phyloP scores from a whole-genome alignment of 371 early-diverging fungal genomes.

The Racocetra persica region DNA sequence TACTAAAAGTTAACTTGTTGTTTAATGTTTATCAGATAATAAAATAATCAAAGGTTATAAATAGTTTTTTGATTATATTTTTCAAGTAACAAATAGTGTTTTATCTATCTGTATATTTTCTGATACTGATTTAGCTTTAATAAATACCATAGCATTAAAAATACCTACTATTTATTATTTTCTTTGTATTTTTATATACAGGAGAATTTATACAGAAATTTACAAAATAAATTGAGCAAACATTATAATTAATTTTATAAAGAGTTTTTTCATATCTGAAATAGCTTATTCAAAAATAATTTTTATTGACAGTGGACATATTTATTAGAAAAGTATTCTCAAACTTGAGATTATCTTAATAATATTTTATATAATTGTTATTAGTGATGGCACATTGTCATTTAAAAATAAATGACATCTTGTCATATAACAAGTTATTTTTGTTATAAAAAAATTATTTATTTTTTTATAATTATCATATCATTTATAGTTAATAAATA shows the following conservation, averaged over 20 bases:
- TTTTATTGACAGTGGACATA: background rate
- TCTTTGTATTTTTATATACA: too few species aligned
- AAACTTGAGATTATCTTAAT: background rate
- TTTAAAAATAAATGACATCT: too few species aligned
- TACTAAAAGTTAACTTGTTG: background rate
- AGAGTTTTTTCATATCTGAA: background rate
- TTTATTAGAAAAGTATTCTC: background rate
- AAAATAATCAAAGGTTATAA: background rate
- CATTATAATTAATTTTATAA: background rate
- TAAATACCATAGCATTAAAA: background rate
- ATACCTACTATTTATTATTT: background rate
- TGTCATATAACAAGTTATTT: too few species aligned
- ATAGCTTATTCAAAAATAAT: background rate
- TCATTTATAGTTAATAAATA: too few species aligned
- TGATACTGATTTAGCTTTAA: too few species aligned
- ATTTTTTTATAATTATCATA: too few species aligned
- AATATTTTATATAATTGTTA: too few species aligned
- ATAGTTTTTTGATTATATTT: background rate
- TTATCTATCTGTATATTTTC: background rate
- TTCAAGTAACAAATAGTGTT: background rate
- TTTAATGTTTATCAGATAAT: background rate
- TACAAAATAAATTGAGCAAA: background rate
- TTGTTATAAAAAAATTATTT: too few species aligned
- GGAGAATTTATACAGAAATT: background rate
- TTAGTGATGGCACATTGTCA: too few species aligned